Percentiles rank a stretch among this genome's conserved stretches.
phyloP scores from a whole-genome alignment of 2,329 filamentous ascomycete species.

The Lecanoromycetidae sp. region DNA sequence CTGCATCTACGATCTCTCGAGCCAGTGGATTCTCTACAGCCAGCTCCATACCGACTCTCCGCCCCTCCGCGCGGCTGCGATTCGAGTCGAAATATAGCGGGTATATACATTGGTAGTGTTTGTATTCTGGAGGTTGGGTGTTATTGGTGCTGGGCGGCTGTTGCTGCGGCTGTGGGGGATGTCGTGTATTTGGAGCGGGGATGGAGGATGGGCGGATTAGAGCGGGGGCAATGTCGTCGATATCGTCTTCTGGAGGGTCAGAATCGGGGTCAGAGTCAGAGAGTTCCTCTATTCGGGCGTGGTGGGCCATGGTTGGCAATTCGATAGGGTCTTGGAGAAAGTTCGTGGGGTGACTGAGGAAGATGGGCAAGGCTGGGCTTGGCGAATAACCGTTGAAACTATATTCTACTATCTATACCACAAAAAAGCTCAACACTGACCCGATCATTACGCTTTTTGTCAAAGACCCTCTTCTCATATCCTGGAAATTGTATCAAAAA shows the following conservation, averaged over 20 bases:
- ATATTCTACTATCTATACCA: too few relatives aligned
- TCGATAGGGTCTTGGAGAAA: constrained; percentile 10
- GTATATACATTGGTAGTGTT: constrained; percentile 79
- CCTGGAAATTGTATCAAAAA: too few relatives aligned
- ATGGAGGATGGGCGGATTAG: constrained; percentile 25
- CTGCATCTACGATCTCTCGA: constrained; percentile 78
- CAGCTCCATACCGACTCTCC: constrained; percentile 59
- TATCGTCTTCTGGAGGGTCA: constrained; percentile 80
- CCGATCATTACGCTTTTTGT: too few relatives aligned
- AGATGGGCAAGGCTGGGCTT: background rate
- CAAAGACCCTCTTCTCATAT: too few relatives aligned
- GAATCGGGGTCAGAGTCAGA: constrained; percentile 54
- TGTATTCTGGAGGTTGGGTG: constrained; percentile 48
- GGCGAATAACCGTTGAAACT: too few relatives aligned
- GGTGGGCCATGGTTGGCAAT: constrained; percentile 49
- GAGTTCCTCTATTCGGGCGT: constrained; percentile 85
- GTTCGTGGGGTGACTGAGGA: background rate
- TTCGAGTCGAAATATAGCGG: constrained; percentile 85
- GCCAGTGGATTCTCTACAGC: constrained; percentile 80
- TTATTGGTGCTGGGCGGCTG: constrained; percentile 35
- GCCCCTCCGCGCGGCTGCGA: constrained; percentile 63
- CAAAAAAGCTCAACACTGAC: too few relatives aligned
- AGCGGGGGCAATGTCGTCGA: constrained; percentile 46
- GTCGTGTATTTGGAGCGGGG: constrained; percentile 24
- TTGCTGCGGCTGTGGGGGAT: constrained; percentile 18